These are phyloP conservation scores for Erodium trifolium DNA, from an alignment of 441 rosid genomes.

Conservation along the genomic window DNA sequence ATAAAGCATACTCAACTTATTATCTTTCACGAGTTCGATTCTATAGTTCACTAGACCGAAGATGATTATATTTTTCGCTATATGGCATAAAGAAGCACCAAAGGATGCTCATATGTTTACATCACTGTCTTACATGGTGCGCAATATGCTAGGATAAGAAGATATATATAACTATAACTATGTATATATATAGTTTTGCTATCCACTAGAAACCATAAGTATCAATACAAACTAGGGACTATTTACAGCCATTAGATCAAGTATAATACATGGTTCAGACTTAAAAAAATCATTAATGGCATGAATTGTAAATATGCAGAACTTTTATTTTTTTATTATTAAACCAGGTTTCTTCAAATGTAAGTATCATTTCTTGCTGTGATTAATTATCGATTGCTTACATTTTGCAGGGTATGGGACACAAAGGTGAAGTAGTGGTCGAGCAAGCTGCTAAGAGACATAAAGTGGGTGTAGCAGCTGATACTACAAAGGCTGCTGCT, in stretches of 20 bases:
- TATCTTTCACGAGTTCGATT: background rate
- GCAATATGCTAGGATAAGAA: background rate
- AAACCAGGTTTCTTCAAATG: background rate
- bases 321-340: no score
- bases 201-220: no score
- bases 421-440: conserved; percentile 46
- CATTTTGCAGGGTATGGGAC: conserved; percentile 59
- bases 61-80: background rate
- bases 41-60: background rate
- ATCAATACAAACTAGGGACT: no score
- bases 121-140: background rate
- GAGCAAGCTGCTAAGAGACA: conserved; percentile 65
- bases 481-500: conserved; percentile 27
- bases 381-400: conserved; percentile 17
- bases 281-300: no score
- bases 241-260: no score
- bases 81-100: background rate
- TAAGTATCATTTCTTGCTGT: conserved; percentile 13
- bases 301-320: no score
- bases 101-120: conserved; percentile 1
- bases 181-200: no score
- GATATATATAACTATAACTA: background rate
- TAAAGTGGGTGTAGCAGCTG: conserved; percentile 39
- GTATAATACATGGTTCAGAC: no score
- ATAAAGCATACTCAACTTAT: conserved; percentile 13